Base-by-base conservation (phyloP, 495 filamentous ascomycete genomes). In the Cenococcum geophilum region DNA sequence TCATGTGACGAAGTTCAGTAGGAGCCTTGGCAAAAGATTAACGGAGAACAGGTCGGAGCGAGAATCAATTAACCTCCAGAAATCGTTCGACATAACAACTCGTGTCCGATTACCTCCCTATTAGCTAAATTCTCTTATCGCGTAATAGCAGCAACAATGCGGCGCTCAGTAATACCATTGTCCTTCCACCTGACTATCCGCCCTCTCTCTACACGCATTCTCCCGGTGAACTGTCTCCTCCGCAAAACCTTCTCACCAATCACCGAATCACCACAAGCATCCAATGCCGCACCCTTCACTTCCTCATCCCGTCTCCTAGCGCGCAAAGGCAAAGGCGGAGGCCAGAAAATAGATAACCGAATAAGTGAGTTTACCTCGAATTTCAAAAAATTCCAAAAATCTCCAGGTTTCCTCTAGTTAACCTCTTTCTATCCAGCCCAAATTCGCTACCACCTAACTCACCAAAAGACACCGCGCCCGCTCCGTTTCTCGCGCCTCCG, bases 401-500 rank as follows among this genome's bases (percentile, higher is more conserved):
- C 21, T 57, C 22, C 27, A 10, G 34, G n/a, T 27, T 23, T 18
- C 43, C 43, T 14, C 45, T 48, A n/a, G 57, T 43, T 58, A 36
- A 63, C 59, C 25, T 36, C 23, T 27, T 23, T 11, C 57, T 18
- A 35, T 25, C 21, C 59, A 86, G 84, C 78, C 22, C 59, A 81
- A 20, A 87, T 88, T 70, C 81, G 82, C 68, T 87, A 87, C 75
- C 80, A 83, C 74, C 82, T 87, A 60, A 62, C 73, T 57, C 85
- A 88, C 72, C 81, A 83, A 37, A 72, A 79, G 49, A 85, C 82
- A 23, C 89, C 89, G 0, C 84, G 89, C 1, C 91, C 92, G 1
- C 82, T 97, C 64, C 83, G 89, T 62, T 87, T 96, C 80, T 89
- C 83, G 25, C 89, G 92, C 64, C 88, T 87, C 77, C 87, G 93